These are phyloP conservation scores for Zalaria sp. DNA, from an alignment of 2,329 filamentous ascomycete genomes.

Conservation along the genomic window DNA sequence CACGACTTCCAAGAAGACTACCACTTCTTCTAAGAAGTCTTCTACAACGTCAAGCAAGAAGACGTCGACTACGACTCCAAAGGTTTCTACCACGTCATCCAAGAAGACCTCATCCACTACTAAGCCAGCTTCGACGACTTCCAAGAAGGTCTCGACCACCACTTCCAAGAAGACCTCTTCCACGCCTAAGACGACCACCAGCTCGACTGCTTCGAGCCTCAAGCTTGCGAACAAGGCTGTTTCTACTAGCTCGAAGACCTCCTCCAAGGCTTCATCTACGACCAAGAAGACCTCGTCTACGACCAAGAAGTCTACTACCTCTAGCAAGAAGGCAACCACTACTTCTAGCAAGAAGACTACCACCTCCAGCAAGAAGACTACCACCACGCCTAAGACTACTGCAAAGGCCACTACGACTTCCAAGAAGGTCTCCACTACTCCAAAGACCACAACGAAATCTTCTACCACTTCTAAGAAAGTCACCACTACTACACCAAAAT, in stretches of 20 bases:
- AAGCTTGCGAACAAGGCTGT: neutral
- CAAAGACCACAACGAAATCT: neutral
- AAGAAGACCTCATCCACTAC: neutral
- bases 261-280: neutral
- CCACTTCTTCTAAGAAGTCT: neutral
- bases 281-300: neutral
- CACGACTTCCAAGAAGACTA: neutral
- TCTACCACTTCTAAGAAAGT: neutral
- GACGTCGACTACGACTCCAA: neutral
- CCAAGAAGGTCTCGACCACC: neutral
- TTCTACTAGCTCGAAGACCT: neutral
- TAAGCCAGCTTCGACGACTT: neutral
- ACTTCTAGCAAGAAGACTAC: constrained; percentile 1
- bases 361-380: neutral
- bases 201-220: neutral
- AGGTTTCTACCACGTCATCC: neutral
- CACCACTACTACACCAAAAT: neutral
- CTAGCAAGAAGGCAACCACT: neutral
- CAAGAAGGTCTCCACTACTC: neutral
- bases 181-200: neutral
- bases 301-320: neutral
- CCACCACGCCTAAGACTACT: neutral
- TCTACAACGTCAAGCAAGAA: neutral
- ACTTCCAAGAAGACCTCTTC: neutral
- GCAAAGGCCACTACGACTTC: neutral